phyloP scores from a whole-genome alignment of 768 basidiomycete genomes.

The Rhizopogon rudus region DNA sequence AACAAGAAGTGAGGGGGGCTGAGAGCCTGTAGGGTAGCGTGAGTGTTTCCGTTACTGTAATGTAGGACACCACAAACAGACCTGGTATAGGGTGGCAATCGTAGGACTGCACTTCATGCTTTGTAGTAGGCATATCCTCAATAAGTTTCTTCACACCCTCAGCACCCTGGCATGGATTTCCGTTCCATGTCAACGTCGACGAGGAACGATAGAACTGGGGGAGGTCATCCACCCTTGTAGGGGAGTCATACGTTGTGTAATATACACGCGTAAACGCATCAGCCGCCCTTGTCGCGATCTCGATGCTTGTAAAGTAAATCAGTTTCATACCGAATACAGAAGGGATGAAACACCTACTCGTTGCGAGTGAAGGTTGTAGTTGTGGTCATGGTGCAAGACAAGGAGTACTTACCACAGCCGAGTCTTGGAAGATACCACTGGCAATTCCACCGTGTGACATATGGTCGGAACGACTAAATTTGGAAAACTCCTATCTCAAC shows the following conservation, averaged over 20 bases:
- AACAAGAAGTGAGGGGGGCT: slow-evolving; percentile 74
- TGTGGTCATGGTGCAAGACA: slow-evolving; percentile 10
- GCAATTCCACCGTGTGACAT: too few species aligned
- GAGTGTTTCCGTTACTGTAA: neutral
- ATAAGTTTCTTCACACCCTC: slow-evolving; percentile 66
- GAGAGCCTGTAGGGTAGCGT: slow-evolving; percentile 45
- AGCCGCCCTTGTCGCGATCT: slow-evolving; percentile 80
- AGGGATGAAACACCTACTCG: slow-evolving; percentile 43
- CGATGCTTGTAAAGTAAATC: slow-evolving; percentile 49
- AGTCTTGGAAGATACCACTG: too few species aligned
- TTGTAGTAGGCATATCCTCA: slow-evolving; percentile 70
- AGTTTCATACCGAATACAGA: slow-evolving; percentile 9
- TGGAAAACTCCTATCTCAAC: too few species aligned
- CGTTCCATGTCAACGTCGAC: slow-evolving; percentile 84
- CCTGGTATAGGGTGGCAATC: slow-evolving; percentile 91
- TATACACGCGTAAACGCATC: slow-evolving; percentile 81
- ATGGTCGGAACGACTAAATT: too few species aligned
- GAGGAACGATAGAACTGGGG: slow-evolving; percentile 76
- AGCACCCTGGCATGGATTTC: slow-evolving; percentile 68
- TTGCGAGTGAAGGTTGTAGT: slow-evolving; percentile 42
- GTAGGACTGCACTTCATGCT: slow-evolving; percentile 82
- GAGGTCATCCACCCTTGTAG: slow-evolving; percentile 68
- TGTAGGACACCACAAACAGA: slow-evolving; percentile 20
- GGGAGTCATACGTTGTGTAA: slow-evolving; percentile 78
- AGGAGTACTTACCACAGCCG: neutral